These are phyloP conservation scores for Globisporangium perplexum DNA, from an alignment of 352 stramenopile species.

Conservation along the genomic window DNA sequence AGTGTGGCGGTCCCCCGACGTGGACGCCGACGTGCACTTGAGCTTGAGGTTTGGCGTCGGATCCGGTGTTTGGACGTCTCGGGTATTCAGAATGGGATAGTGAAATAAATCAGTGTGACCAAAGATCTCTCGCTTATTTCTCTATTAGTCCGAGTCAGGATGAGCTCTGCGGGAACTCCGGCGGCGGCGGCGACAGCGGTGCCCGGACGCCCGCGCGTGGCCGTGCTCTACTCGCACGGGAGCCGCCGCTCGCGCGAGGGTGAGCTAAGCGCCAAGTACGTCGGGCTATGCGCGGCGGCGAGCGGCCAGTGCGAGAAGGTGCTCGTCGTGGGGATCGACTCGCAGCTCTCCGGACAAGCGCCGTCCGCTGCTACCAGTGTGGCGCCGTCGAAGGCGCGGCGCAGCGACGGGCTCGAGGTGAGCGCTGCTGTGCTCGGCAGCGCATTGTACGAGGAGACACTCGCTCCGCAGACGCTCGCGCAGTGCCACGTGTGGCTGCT, in stretches of 20 bases:
- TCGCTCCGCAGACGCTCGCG: slow-evolving; percentile 26
- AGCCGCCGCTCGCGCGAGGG: slow-evolving; percentile 48
- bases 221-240: slow-evolving; percentile 45
- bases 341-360: neutral
- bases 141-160: no score
- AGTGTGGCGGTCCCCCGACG: no score
- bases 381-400: slow-evolving; percentile 17
- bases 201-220: slow-evolving; percentile 27
- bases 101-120: no score
- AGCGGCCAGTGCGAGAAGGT: slow-evolving; percentile 44
- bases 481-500: slow-evolving; percentile 62
- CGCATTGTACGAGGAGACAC: slow-evolving; percentile 33
- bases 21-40: no score
- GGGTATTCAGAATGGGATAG: neutral
- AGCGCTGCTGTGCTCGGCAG: slow-evolving; percentile 16
- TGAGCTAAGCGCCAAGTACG: slow-evolving; percentile 52
- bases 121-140: no score
- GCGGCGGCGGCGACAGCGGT: no score
- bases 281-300: slow-evolving; percentile 45
- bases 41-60: no score
- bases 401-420: slow-evolving; percentile 45
- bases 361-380: neutral
- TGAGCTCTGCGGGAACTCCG: no score
- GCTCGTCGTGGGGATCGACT: slow-evolving; percentile 28
- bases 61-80: no score